These are phyloP conservation scores for Lantana camara DNA, from an alignment of 257 asterid species.

Conservation along the genomic window DNA sequence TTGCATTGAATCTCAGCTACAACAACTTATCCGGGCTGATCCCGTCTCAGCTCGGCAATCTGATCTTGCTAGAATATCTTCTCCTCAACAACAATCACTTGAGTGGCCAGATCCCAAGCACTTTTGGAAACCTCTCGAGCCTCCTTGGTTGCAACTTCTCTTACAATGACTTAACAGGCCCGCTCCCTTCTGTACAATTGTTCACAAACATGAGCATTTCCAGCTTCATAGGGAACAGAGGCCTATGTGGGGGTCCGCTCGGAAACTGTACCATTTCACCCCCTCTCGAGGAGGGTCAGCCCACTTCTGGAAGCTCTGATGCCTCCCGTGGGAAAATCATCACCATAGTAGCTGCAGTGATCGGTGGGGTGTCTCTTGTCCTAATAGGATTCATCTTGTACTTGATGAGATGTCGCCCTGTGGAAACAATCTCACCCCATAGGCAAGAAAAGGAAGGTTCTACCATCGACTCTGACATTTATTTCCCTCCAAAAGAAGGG, in stretches of 20 bases:
- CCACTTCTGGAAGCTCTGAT: slow-evolving; percentile 25
- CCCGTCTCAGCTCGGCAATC: slow-evolving; percentile 84
- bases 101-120: slow-evolving; percentile 81
- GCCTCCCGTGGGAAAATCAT: slow-evolving; percentile 61
- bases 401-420: slow-evolving; percentile 62
- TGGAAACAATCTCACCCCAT: slow-evolving; percentile 35
- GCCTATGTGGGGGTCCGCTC: slow-evolving; percentile 89
- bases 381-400: slow-evolving; percentile 64
- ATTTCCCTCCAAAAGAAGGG: slow-evolving; percentile 91
- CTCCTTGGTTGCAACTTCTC: slow-evolving; percentile 90
- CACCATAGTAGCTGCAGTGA: slow-evolving; percentile 59
- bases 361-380: slow-evolving; percentile 86
- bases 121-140: slow-evolving; percentile 74
- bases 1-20: slow-evolving; percentile 79
- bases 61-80: slow-evolving; percentile 69
- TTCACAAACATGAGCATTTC: slow-evolving; percentile 67
- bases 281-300: slow-evolving; percentile 28
- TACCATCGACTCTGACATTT: slow-evolving; percentile 52
- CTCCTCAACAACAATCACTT: slow-evolving; percentile 71
- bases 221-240: slow-evolving; percentile 80
- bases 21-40: slow-evolving; percentile 74
- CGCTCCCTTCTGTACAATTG: slow-evolving; percentile 68
- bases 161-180: slow-evolving; percentile 70
- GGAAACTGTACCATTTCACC: slow-evolving; percentile 51
- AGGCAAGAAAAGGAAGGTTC: slow-evolving; percentile 46